phyloP scores from a whole-genome alignment of 1,284 basidiomycete genomes.

The Tranzscheliella williamsii region DNA sequence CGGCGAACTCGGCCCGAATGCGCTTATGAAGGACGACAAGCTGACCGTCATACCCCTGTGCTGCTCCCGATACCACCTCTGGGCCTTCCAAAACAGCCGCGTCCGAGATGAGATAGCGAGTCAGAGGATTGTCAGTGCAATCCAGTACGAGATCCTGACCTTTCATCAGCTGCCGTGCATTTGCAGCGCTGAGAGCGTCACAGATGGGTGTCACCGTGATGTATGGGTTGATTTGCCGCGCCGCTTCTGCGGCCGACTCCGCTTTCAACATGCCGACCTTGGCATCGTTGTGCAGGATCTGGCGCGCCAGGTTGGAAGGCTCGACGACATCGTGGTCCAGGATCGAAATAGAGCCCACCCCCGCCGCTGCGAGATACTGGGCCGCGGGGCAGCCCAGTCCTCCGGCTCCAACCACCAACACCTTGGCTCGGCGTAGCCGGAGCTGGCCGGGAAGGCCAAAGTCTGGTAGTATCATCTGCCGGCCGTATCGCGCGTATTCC shows the following conservation, averaged over 20 bases:
- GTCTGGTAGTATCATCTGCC: slow-evolving; percentile 93
- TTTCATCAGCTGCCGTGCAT: slow-evolving; percentile 37
- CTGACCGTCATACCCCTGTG: slow-evolving; percentile 88
- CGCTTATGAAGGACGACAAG: slow-evolving; percentile 63
- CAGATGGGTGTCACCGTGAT: slow-evolving; percentile 31
- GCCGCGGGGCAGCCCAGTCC: slow-evolving; percentile 94
- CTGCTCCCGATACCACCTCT: slow-evolving; percentile 88
- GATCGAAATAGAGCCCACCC: slow-evolving; percentile 82
- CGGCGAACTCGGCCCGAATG: slow-evolving; percentile 18
- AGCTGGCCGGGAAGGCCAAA: slow-evolving; percentile 81
- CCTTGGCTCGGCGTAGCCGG: slow-evolving; percentile 73
- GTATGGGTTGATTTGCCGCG: slow-evolving; percentile 47
- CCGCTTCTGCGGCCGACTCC: slow-evolving; percentile 71
- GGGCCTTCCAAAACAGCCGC: slow-evolving; percentile 74
- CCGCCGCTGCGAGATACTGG: slow-evolving; percentile 88
- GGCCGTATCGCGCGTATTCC: slow-evolving; percentile 88
- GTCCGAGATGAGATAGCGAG: slow-evolving; percentile 93
- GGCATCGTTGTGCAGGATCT: slow-evolving; percentile 82
- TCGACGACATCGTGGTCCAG: slow-evolving; percentile 91
- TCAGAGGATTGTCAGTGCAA: slow-evolving; percentile 91
- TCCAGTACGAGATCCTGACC: slow-evolving; percentile 76
- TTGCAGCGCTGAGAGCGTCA: slow-evolving; percentile 25
- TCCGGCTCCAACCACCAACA: slow-evolving; percentile 90
- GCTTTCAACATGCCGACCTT: slow-evolving; percentile 83
- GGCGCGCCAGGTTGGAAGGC: slow-evolving; percentile 88